Evolutionary conservation across 805 yeast genomes (phyloP), one percentile per base, ranked within the genome.

Genomic region (Diddensiella santjacobensis): DNA sequence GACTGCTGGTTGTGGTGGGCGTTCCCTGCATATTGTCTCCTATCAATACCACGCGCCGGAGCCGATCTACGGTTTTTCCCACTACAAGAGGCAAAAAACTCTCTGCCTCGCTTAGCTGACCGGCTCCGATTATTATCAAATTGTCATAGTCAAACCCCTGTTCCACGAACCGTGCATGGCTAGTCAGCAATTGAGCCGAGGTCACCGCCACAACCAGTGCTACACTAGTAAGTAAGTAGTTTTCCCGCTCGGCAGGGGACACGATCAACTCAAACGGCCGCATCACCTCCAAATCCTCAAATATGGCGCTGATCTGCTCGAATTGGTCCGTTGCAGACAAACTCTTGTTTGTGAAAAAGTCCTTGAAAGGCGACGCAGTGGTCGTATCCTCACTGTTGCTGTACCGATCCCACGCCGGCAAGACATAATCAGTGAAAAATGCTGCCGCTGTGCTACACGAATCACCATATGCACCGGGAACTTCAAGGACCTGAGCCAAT

Each of bases 381-480:
- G 18, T 4, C 8, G 6, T 17, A 23, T 8, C 33, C 17, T 40
- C 33, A 23, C 24, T 20, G 10, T 30, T 33, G 22, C 23, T 19
- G 31, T 19, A 22, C 6, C 19, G 30, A 24, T 22, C 10, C 41
- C 46, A 30, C 17, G 22, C 19, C 13, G 51, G 55, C 23, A n/a
- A 18, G 18, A 52, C 40, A 30, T 63, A 54, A 3, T 56, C 53
- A 5, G 49, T 50, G 52, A 49, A 69, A 45, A 73, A 70, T 20
- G 53, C 57, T 3, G 44, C 48, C 0, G 75, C 72, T 2, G 73
- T 62, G n/a, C 62, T 65, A 11, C 68, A 56, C 24, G 70, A 66
- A 37, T 66, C 67, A 2, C 71, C 73, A 56, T 67, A 68, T 0
- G 65, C 69, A 2, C 72, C 74, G 1, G 63, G 64, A 13, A 63